These are phyloP conservation scores for Postia placenta DNA, from an alignment of 768 basidiomycete genomes.

Conservation along the genomic window DNA sequence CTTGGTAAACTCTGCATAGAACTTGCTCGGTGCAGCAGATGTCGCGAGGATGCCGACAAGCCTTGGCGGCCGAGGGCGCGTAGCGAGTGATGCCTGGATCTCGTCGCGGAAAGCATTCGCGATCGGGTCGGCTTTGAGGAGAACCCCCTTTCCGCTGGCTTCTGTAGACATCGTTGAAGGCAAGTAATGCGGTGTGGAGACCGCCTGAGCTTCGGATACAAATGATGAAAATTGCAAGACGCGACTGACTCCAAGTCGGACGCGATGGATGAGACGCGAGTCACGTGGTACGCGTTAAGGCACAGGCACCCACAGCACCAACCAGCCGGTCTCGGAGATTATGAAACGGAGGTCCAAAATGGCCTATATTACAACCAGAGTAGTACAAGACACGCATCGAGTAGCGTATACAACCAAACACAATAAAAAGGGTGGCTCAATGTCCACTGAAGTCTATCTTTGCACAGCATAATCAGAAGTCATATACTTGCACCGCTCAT, in stretches of 20 bases:
- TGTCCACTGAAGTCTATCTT: too few relatives aligned
- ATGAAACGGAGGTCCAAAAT: too few relatives aligned
- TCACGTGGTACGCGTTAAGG: not conserved
- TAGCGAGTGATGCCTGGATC: slow-evolving; percentile 43
- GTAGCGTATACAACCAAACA: too few relatives aligned
- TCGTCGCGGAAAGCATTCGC: slow-evolving; percentile 67
- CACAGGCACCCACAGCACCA: not conserved
- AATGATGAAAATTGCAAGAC: not conserved
- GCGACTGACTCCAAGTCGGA: not conserved
- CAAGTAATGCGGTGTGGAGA: not conserved
- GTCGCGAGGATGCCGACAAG: slow-evolving; percentile 92
- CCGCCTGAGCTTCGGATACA: not conserved
- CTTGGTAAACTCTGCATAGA: slow-evolving; percentile 86
- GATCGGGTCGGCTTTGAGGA: slow-evolving; percentile 75
- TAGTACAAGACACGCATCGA: too few relatives aligned
- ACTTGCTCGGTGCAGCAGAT: slow-evolving; percentile 68
- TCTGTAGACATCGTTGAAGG: not conserved
- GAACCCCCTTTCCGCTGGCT: slow-evolving; percentile 54
- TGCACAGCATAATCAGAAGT: too few relatives aligned
- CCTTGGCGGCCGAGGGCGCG: slow-evolving; percentile 46
- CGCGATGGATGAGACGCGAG: not conserved
- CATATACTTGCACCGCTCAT: too few relatives aligned
- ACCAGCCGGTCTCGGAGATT: too few relatives aligned
- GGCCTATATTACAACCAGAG: too few relatives aligned
- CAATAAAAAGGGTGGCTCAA: too few relatives aligned